Evolutionary conservation across 257 asterid species (phyloP), one percentile per base, ranked within the genome.

Genomic region (Eustoma russellianum): DNA sequence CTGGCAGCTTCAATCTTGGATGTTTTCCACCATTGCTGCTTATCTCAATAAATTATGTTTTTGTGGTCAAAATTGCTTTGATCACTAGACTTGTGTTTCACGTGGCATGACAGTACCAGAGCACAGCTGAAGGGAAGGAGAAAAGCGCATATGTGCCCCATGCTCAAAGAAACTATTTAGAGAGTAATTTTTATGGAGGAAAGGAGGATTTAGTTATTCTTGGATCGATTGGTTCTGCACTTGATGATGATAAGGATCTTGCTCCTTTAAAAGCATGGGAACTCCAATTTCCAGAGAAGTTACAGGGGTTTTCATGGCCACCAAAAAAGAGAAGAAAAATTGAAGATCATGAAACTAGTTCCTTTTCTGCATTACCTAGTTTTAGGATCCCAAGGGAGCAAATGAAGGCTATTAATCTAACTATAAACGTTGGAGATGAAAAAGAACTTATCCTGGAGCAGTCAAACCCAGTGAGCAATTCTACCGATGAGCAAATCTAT

Each of bases 291-390:
- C 46, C 63, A 57, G 60, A 66, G 48, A 68, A 62, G 57, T 41
- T 55, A 57, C 49, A 57, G 61, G 54, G 53, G 55, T 70, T 61
- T 46, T 77, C 88, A 55, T 75, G 92, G 92, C 94, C 92, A 34
- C 78, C 53, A 58, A 56, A 61, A 62, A 86, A 83, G 78, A 76
- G 78, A 68, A 80, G 85, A 60, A 86, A 74, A 66, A 62, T 50
- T 46, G 85, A 78, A 66, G 66, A 55, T 46, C 62, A 73, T 41
- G 73, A 62, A 73, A 51, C 59, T 46, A 63, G 65, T 57, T 71
- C 74, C 52, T 66, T 66, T 61, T 63, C 82, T 58, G 70, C 72
- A 52, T 68, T 75, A 49, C 74, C 76, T 19, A 63, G 69, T 59
- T 50, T 70, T 62, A 53, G 72, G 70, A 61, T 60, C 64, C 52